These are phyloP conservation scores for Choiromyces venosus DNA, from an alignment of 495 filamentous ascomycete genomes.

Conservation along the genomic window DNA sequence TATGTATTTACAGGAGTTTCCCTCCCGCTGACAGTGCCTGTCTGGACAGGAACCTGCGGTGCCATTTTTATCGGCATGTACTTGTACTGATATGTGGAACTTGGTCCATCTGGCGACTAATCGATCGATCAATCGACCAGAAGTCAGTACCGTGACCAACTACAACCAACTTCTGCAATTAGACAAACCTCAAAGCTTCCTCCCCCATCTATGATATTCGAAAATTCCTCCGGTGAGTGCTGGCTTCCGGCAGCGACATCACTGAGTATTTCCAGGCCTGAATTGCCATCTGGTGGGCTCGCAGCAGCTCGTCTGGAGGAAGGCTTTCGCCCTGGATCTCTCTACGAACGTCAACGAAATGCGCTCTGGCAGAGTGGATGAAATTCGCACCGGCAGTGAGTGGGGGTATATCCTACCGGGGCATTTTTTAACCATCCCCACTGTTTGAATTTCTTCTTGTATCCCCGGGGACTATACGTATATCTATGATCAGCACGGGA, in stretches of 20 bases:
- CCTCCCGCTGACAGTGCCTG: not conserved
- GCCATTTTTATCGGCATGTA: not conserved
- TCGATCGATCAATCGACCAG: not conserved
- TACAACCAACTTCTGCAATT: not conserved
- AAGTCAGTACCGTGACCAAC: not conserved
- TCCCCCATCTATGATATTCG: not conserved
- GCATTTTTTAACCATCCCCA: slow-evolving; percentile 2
- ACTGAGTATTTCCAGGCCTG: not conserved
- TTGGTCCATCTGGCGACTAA: not conserved
- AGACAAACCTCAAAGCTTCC: not conserved
- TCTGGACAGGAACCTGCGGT: not conserved
- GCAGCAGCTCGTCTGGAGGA: not conserved
- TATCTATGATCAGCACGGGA: not conserved
- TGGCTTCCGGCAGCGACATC: not conserved
- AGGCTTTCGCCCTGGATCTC: not conserved
- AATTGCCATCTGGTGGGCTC: not conserved
- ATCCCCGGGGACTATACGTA: not conserved
- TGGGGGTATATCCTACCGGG: not conserved
- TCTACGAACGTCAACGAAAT: slow-evolving; percentile 1
- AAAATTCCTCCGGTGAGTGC: not conserved
- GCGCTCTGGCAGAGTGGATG: not conserved
- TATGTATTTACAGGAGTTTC: not conserved
- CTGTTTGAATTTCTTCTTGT: not conserved
- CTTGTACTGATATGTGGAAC: not conserved
- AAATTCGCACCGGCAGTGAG: not conserved